A percentile compares a stretch with the other conserved stretches of the same genome.
Evolutionary conservation across 2,329 filamentous ascomycete species (phyloP).

Genomic region (Diaporthe caulivora): DNA sequence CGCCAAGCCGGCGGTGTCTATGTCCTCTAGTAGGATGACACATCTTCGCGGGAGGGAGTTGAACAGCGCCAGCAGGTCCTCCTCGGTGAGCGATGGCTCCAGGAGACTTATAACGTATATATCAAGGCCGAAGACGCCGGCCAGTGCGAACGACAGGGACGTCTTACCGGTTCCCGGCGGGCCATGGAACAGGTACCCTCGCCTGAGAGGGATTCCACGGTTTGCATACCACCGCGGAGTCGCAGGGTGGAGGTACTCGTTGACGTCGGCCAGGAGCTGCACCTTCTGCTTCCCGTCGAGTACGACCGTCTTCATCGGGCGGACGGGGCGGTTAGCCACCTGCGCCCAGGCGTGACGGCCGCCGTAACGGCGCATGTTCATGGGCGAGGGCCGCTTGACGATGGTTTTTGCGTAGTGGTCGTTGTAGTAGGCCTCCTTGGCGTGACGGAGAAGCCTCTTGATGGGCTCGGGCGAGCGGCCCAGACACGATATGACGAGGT

Average conservation of each 20-base stretch:
- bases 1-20: constrained; percentile 73
- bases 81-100: constrained; percentile 72
- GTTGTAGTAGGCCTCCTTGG: constrained; percentile 64
- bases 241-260: constrained; percentile 80
- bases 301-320: constrained; percentile 82
- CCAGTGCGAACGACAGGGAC: constrained; percentile 74
- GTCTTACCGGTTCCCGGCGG: constrained; percentile 83
- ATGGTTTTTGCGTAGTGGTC: constrained; percentile 68
- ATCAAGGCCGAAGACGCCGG: constrained; percentile 74
- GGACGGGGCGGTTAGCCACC: constrained; percentile 72
- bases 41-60: constrained; percentile 71
- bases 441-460: constrained; percentile 66
- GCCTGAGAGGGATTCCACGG: constrained; percentile 79
- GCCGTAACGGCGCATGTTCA: constrained; percentile 59
- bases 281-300: constrained; percentile 76
- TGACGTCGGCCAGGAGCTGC: constrained; percentile 77
- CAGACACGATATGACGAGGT: constrained; percentile 66
- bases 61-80: constrained; percentile 71
- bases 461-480: constrained; percentile 66
- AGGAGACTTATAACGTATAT: constrained; percentile 74
- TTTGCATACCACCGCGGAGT: constrained; percentile 81
- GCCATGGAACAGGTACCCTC: constrained; percentile 84
- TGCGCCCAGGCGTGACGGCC: constrained; percentile 64
- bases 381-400: constrained; percentile 65
- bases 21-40: constrained; percentile 77